Percentiles rank a stretch among this genome's conserved stretches.
Evolutionary conservation across 441 rosid genomes (phyloP).

Genomic region (Kokia cookei): DNA sequence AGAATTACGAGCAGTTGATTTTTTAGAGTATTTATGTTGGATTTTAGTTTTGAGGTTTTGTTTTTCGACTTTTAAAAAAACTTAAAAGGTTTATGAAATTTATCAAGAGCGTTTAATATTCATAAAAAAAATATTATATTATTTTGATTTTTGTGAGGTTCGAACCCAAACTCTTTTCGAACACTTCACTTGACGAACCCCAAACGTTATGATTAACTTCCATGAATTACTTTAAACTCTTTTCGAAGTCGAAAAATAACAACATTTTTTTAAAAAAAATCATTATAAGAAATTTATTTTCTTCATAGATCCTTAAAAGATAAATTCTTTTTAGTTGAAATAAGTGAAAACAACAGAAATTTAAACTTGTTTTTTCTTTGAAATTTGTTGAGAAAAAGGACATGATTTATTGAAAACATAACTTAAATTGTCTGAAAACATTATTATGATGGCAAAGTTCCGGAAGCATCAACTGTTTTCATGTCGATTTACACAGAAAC

Average conservation of each 20-base stretch:
- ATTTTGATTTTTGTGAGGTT: accelerated
- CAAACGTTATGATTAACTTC: accelerated
- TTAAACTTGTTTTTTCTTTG: not conserved
- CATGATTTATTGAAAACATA: not conserved
- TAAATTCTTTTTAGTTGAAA: not conserved
- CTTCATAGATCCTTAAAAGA: no score
- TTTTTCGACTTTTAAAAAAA: accelerated
- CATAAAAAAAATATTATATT: no score
- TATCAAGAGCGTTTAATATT: accelerated
- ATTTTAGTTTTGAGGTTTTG: accelerated
- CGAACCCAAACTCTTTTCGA: accelerated
- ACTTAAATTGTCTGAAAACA: not conserved
- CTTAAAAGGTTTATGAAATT: no score
- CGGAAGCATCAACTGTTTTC: not conserved
- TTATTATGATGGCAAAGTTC: not conserved
- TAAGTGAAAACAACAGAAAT: not conserved
- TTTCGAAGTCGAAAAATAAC: accelerated
- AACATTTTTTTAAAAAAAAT: no score
- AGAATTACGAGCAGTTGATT: no score
- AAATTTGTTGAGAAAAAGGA: not conserved
- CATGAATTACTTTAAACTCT: no score
- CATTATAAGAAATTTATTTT: no score
- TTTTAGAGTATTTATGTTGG: no score
- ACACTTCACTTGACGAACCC: no score
- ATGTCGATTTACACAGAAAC: not conserved